These are phyloP conservation scores for Fusarium verrucosum DNA, from an alignment of 2,329 filamentous ascomycete genomes.

Conservation along the genomic window DNA sequence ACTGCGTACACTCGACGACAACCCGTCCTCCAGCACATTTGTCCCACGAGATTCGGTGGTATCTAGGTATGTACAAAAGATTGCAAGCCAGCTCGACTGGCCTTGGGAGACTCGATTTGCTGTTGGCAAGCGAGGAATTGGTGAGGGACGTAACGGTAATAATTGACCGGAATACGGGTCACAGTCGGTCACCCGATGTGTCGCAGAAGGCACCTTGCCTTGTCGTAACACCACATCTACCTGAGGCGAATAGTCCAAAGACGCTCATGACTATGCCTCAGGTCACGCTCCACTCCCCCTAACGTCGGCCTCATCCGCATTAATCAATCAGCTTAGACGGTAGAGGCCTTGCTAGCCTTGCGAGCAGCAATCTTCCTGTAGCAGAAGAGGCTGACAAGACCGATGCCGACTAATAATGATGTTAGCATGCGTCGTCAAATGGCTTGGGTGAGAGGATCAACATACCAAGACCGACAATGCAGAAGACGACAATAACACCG, in stretches of 20 bases:
- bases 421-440: conserved; percentile 26
- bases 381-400: conserved; percentile 46
- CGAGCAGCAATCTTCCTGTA: conserved; percentile 47
- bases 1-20: conserved; percentile 46
- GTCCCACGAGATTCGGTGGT: conserved; percentile 39
- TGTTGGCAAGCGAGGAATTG: conserved; percentile 34
- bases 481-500: conserved; percentile 56
- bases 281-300: conserved; percentile 39
- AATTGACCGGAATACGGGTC: conserved; percentile 42
- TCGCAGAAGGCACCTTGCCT: conserved; percentile 41
- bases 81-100: conserved; percentile 25
- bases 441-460: not conserved
- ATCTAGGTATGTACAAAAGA: conserved; percentile 42
- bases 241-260: conserved; percentile 26
- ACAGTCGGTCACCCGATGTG: conserved; percentile 46
- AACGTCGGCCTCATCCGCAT: conserved; percentile 18
- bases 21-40: conserved; percentile 45
- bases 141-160: conserved; percentile 39
- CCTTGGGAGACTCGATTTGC: conserved; percentile 11
- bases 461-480: conserved; percentile 55
- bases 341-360: conserved; percentile 48
- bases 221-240: conserved; percentile 42
- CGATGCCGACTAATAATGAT: conserved; percentile 45
- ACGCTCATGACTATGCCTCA: conserved; percentile 35
- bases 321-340: conserved; percentile 31